phyloP scores from a whole-genome alignment of 1,284 basidiomycete species.

The Earliella scabrosa region DNA sequence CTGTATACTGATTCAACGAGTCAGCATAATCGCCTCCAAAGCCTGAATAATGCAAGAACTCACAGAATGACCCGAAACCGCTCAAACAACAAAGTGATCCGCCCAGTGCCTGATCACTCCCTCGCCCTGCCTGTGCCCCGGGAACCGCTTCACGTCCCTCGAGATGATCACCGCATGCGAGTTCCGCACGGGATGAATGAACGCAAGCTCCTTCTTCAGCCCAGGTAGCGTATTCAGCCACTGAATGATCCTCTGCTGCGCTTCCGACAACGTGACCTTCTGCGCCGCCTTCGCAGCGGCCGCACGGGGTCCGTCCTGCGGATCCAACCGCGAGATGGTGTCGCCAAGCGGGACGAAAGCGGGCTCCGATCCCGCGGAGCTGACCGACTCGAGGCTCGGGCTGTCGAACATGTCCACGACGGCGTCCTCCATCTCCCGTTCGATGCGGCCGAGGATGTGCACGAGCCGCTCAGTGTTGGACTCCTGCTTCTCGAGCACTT shows the following conservation, averaged over 20 bases:
- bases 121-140: slow-evolving; percentile 59
- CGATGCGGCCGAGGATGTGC: slow-evolving; percentile 59
- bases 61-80: too few relatives aligned
- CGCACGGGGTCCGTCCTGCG: too few relatives aligned
- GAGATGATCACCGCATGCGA: slow-evolving; percentile 73
- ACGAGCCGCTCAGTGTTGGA: slow-evolving; percentile 47
- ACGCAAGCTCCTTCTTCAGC: slow-evolving; percentile 68
- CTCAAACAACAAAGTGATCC: slow-evolving; percentile 54
- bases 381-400: not conserved
- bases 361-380: too few relatives aligned
- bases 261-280: slow-evolving; percentile 53
- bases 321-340: too few relatives aligned
- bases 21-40: too few relatives aligned
- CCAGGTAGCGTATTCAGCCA: slow-evolving; percentile 69
- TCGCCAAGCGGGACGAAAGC: too few relatives aligned
- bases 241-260: slow-evolving; percentile 54
- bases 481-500: slow-evolving; percentile 57
- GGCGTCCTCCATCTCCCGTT: slow-evolving; percentile 59
- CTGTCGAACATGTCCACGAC: slow-evolving; percentile 51
- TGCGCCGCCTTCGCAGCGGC: not conserved
- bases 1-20: too few relatives aligned
- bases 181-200: slow-evolving; percentile 61
- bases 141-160: slow-evolving; percentile 64
- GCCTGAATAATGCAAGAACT: too few relatives aligned
- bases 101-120: slow-evolving; percentile 75